phyloP scores from a whole-genome alignment of 805 yeast species.

The Candida sphagnicola region DNA sequence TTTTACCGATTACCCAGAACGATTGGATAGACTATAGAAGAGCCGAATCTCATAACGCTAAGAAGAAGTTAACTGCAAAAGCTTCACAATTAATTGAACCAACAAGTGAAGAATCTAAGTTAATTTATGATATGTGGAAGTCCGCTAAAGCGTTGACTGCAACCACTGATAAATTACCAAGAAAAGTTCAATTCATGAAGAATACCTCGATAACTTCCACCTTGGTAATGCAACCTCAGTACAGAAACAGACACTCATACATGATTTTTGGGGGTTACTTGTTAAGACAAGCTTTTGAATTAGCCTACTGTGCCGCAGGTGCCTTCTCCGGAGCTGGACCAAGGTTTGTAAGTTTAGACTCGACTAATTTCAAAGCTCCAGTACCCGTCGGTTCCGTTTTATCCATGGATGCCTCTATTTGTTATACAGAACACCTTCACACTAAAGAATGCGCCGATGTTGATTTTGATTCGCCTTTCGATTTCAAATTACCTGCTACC shows the following conservation, averaged over 20 bases:
- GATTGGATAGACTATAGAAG: constrained; percentile 84
- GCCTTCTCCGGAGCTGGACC: constrained; percentile 84
- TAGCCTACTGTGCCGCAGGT: constrained; percentile 91
- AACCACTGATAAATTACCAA: constrained; percentile 34
- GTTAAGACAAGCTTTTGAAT: constrained; percentile 87
- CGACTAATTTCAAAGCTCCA: constrained; percentile 88
- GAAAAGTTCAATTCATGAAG: constrained; percentile 59
- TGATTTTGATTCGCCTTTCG: constrained; percentile 34
- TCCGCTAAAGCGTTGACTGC: constrained; percentile 31
- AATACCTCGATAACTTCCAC: constrained; percentile 72
- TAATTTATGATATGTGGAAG: constrained; percentile 77
- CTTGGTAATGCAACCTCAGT: constrained; percentile 93
- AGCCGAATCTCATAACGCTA: constrained; percentile 86
- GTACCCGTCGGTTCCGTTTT: constrained; percentile 94
- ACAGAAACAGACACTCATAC: constrained; percentile 88
- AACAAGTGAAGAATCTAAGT: constrained; percentile 61
- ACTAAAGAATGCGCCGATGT: constrained; percentile 18
- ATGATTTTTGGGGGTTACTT: constrained; percentile 95
- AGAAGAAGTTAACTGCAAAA: constrained; percentile 75
- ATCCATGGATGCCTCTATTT: constrained; percentile 76
- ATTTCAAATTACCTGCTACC: constrained; percentile 56
- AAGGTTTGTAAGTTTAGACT: constrained; percentile 83
- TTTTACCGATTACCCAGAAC: constrained; percentile 67
- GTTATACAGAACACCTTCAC: constrained; percentile 80
- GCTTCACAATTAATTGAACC: constrained; percentile 60